Evolutionary conservation across 2,329 filamentous ascomycete species (phyloP).

Genomic region (Tolypocladium paradoxum): DNA sequence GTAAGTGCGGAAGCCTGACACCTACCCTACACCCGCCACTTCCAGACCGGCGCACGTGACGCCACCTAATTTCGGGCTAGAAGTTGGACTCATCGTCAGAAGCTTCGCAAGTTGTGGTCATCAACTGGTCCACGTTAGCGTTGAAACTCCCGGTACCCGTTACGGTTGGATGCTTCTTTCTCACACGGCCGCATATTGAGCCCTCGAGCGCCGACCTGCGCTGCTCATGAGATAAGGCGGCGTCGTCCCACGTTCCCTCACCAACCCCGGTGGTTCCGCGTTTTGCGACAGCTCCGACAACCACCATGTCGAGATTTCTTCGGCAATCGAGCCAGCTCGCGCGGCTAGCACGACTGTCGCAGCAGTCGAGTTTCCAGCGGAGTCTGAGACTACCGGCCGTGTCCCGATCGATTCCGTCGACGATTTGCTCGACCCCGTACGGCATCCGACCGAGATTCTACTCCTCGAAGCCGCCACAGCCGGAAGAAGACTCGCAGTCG

Average conservation of each 20-base stretch:
- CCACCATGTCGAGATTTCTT: slow-evolving; percentile 53
- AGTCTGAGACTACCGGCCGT: slow-evolving; percentile 24
- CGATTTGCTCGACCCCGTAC: slow-evolving; percentile 23
- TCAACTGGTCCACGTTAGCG: slow-evolving; percentile 10
- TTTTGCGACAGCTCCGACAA: slow-evolving; percentile 16
- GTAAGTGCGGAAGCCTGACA: not conserved
- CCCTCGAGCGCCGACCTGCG: slow-evolving; percentile 10
- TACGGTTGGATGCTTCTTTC: slow-evolving; percentile 8
- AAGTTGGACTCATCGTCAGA: slow-evolving; percentile 14
- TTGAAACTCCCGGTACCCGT: not conserved
- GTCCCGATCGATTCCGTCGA: slow-evolving; percentile 21
- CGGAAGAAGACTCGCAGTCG: slow-evolving; percentile 21
- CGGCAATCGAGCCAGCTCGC: slow-evolving; percentile 57
- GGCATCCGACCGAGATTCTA: slow-evolving; percentile 23
- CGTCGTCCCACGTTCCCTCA: slow-evolving; percentile 8
- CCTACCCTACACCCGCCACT: slow-evolving; percentile 2
- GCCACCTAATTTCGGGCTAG: slow-evolving; percentile 18
- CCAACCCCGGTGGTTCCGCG: slow-evolving; percentile 24
- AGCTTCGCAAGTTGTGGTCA: slow-evolving; percentile 13
- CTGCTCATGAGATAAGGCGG: slow-evolving; percentile 22
- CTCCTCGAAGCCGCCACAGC: slow-evolving; percentile 26
- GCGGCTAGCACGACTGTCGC: slow-evolving; percentile 47
- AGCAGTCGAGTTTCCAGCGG: slow-evolving; percentile 39
- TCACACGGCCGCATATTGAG: slow-evolving; percentile 1
- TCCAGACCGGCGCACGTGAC: slow-evolving; percentile 16